Evolutionary conservation across 441 rosid species (phyloP), one percentile per base, ranked within the genome.

Genomic region (Pelargonium myrrhifolium): DNA sequence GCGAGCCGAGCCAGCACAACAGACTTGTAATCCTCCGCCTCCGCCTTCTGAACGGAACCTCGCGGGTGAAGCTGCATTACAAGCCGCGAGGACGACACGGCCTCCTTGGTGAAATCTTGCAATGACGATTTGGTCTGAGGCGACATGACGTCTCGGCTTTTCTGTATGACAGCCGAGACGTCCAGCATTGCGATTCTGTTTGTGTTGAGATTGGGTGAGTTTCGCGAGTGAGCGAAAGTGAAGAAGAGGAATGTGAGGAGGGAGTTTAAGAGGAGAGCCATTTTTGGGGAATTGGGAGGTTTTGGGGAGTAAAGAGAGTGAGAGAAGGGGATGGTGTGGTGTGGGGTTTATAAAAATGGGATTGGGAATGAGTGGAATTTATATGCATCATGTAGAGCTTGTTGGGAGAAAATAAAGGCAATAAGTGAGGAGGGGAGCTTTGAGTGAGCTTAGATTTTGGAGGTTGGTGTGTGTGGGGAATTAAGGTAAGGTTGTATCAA

Each of bases 1-100:
- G 69, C 53, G 59, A 87, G 89, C 43, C 92, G 77, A 9, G 93
- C 76, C 22, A 83, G 71, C 15, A 87, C 83, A 47, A 89, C 81
- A 6, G 93, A 82, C 31, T 74, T 89, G 81, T 88, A 88, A 83
- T 85, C 93, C 20, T 12, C 1, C 14, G 84, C 3, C 4, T 11
- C 51, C n/a, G 1, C n/a, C 51, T 3, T 3, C n/a, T 45, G 51
- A 11, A 45, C 51, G 0, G 51, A 45, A 45, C 2, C 51, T 3
- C 51, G 51, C n/a, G 51, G 3, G 51, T 45, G 51, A 12, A 45
- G 51, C 51, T 45, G n/a, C 14, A 45, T 24, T 24, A 24, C 26
- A 10, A 12, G n/a, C n/a, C n/a, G 2, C n/a, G n/a, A 14, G 10
- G 12, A 45, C n/a, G 51, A 11, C 51, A 14, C n/a, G n/a, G n/a